Base-by-base conservation (phyloP, 2,329 filamentous ascomycete species). In the Colletotrichum cereale region DNA sequence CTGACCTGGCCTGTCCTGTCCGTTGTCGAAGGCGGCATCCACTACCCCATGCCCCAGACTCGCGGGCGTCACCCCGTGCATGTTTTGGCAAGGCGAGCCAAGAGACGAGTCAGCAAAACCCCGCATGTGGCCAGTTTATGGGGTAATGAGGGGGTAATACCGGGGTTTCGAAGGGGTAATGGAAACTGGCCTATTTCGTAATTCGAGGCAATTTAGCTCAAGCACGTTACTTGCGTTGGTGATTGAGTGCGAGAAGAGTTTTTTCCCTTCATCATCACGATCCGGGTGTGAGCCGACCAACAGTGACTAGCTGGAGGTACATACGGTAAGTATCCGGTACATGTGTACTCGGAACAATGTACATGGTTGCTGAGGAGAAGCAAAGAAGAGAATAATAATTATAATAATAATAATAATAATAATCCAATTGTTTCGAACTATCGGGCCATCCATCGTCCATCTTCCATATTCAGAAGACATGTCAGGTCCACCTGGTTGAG, bases 101-200 rank as follows among this genome's bases (percentile, higher is more conserved):
- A 67, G 68, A 62, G 58, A 67, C 68, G 68, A 71, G 68, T 71
- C 68, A 71, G 58, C 60, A 36, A 62, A 62, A 58, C 68, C 68
- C 68, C 65, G 68, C 68, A 71, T 67, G 68, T 68, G 65, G 65
- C 58, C 68, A 71, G 68, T 53, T 47, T 71, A 71, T 71, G 68
- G 68, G 68, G 68, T 71, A 71, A 71, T 71, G 67, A 67, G 67
- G 67, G 67, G 67, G 67, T 71, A 71, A 71, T 71, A 68, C 50
- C 38, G 64, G 68, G 68, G 68, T 71, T 71, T 71, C 31, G 64
- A 71, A 38, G 68, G 68, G 68, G 68, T 71, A 71, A 71, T 71
- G 68, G 57, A 71, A 71, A 71, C 68, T 57, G 50, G 52, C 58
- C 53, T 63, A 71, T 71, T 63, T 71, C 68, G 68, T 71, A 71